These are phyloP conservation scores for Carex kokanica DNA, from an alignment of 176 grass and related monocot species.

Conservation along the genomic window DNA sequence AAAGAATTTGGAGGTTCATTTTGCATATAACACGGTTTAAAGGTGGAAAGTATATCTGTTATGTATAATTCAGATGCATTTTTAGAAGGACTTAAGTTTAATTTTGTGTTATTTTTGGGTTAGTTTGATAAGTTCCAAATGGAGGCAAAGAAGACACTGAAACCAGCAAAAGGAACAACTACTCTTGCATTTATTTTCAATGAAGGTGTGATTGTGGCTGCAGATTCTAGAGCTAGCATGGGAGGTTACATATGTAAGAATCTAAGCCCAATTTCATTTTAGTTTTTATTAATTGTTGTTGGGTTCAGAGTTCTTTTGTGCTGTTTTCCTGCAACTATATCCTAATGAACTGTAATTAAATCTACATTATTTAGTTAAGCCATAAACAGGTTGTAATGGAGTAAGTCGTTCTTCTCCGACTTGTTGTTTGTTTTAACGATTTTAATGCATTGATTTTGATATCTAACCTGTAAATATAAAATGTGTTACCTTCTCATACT, in stretches of 20 bases:
- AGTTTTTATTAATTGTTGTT: not conserved
- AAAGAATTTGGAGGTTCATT: not conserved
- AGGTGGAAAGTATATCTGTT: not conserved
- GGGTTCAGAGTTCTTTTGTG: not conserved
- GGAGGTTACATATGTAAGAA: constrained; percentile 93
- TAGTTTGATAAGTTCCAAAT: constrained; percentile 82
- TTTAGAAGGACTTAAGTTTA: not conserved
- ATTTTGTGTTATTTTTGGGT: constrained; percentile 2
- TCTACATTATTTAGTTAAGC: not conserved
- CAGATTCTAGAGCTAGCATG: constrained; percentile 96
- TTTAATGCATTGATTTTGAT: not conserved
- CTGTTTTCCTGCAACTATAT: not conserved
- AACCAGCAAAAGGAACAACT: constrained; percentile 74
- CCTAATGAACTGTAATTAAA: not conserved
- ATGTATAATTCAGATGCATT: not conserved
- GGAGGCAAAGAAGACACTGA: constrained; percentile 47
- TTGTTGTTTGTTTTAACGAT: not conserved
- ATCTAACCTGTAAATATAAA: not conserved
- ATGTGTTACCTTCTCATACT: not conserved
- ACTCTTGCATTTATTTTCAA: constrained; percentile 95
- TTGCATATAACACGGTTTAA: not conserved
- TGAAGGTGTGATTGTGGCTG: constrained; percentile 88
- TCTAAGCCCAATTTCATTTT: not conserved
- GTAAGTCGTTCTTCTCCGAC: not conserved
- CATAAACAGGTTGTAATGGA: not conserved